Conservation (phyloP, 1,139 yeast genomes). For the Maudiozyma humilis region DNA sequence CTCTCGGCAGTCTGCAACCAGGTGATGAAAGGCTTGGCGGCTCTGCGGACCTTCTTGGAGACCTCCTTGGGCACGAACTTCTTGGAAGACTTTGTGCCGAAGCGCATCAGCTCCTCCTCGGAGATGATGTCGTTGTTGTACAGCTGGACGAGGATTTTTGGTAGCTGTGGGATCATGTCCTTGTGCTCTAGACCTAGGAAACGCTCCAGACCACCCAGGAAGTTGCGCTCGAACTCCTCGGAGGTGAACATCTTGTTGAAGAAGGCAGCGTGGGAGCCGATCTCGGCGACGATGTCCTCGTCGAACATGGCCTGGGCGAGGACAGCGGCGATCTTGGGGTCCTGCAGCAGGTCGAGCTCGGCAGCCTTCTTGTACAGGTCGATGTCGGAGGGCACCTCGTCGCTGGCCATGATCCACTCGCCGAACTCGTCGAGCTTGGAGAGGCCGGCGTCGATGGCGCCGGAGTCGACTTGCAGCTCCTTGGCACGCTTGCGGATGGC, state of each 20-base stretch:
- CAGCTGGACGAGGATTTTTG: slow-evolving; percentile 71
- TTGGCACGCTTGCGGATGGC: slow-evolving; percentile 91
- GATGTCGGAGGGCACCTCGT: slow-evolving; percentile 65
- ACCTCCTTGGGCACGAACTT: slow-evolving; percentile 89
- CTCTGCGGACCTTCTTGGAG: slow-evolving; percentile 89
- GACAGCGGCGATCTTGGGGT: slow-evolving; percentile 78
- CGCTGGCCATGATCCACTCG: slow-evolving; percentile 68
- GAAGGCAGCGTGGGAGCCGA: slow-evolving; percentile 72
- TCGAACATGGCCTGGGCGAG: slow-evolving; percentile 85
- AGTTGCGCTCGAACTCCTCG: slow-evolving; percentile 68
- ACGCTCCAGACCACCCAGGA: slow-evolving; percentile 94
- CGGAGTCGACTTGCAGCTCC: slow-evolving; percentile 58
- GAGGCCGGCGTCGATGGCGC: slow-evolving; percentile 36
- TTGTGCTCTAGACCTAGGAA: slow-evolving; percentile 78
- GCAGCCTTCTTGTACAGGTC: slow-evolving; percentile 86
- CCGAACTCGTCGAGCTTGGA: slow-evolving; percentile 66
- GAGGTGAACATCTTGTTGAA: slow-evolving; percentile 66
- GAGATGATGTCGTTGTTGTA: slow-evolving; percentile 78
- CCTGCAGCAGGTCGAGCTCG: slow-evolving; percentile 65
- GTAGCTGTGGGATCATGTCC: slow-evolving; percentile 62
- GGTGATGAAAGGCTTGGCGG: slow-evolving; percentile 88
- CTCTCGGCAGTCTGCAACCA: slow-evolving; percentile 94
- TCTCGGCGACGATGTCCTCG: slow-evolving; percentile 64
- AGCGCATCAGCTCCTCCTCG: slow-evolving; percentile 70
- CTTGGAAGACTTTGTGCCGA: slow-evolving; percentile 91